Evolutionary conservation across 2,329 filamentous ascomycete species (phyloP), one percentile per base, ranked within the genome.

Genomic region (Fusarium tuaranense): DNA sequence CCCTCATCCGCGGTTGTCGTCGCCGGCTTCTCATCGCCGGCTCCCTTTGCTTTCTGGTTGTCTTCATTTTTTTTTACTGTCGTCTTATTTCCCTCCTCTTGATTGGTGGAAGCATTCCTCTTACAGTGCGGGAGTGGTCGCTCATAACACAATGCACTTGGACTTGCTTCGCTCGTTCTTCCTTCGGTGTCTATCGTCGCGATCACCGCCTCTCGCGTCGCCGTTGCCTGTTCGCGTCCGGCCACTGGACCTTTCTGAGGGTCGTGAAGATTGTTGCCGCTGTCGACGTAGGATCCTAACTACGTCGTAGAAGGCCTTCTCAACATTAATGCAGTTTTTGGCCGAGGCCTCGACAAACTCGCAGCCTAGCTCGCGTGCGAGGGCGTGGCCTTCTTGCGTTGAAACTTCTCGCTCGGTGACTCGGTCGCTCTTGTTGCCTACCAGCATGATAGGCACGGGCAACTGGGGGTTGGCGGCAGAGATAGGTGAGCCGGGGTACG

Each of bases 251-350:
- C 78, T 80, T 65, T 79, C 81, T 7, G 81, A 74, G 36, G 85
- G 84, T 34, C 86, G 83, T 59, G 85, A 80, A 13, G 86, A 83
- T 68, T 87, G 86, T 78, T 94, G 92, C 79, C 94, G 90, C 84
- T 98, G 95, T 78, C 94, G 91, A 78, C 97, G 92, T 75, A 99
- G 87, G 83, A 97, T 94, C 77, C 97, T 89, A 65, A 98, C 97
- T 9, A 99, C 97, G 81, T 99, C 97, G 84, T 98, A 98, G 81
- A 99, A 98, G 36, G 95, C 96, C 88, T 97, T 98, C 84, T 98
- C 97, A 64, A 98, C 96, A 80, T 98, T 98, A 87, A 98, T 95
- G 86, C 95, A 98, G 83, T 98, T 98, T 87, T 98, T 98, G 39
- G 96, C 96, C 8, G 95, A 98, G 2, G 96, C 95, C 84, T 98